Evolutionary conservation across 1,139 yeast species (phyloP), one percentile per base, ranked within the genome.

Genomic region (Protomyces inundatus): DNA sequence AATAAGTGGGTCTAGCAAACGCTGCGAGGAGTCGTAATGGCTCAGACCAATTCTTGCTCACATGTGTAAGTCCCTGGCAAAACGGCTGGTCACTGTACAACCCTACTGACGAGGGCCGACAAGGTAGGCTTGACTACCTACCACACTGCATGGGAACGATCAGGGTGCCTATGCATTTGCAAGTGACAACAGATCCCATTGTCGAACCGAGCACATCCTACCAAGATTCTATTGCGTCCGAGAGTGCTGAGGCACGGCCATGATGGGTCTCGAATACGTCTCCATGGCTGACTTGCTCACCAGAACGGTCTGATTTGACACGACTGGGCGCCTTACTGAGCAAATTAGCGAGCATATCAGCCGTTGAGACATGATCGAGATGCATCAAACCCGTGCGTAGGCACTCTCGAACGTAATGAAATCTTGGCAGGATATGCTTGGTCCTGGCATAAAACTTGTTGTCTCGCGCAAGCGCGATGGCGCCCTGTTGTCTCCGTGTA

Each of bases 1-100:
- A 70, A 57, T 69, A 68, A 40, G 58, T 66, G 45, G 69, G 68
- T 6, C 59, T 67, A 2, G 58, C 69, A 54, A 69, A 67, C 48
- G 66, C 69, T 2, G 59, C 52, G 62, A 55, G 56, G 71, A 70
- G 56, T 61, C 59, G 23, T 14, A 39, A 9, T 39, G 42, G 42
- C 42, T 12, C 12, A 39, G 5, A 6, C 14, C 14, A 12, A 39
- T 39, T 14, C 6, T 6, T 10, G 42, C 42, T 10, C 16, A 39
- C 42, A 9, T 39, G 16, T 9, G 1, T n/a, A n/a, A 10, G 3
- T 39, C 12, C 6, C 12, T 1, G 42, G 42, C 42, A 2, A 7
- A 7, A 14, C 12, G 16, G 42, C 42, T 5, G 42, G 16, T 12
- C 42, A 23, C 23, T 23, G 23, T 23, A 23, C 23, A 23, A 23